Conservation (phyloP, 305 asterid species). For the Fraxinus dipetala region DNA sequence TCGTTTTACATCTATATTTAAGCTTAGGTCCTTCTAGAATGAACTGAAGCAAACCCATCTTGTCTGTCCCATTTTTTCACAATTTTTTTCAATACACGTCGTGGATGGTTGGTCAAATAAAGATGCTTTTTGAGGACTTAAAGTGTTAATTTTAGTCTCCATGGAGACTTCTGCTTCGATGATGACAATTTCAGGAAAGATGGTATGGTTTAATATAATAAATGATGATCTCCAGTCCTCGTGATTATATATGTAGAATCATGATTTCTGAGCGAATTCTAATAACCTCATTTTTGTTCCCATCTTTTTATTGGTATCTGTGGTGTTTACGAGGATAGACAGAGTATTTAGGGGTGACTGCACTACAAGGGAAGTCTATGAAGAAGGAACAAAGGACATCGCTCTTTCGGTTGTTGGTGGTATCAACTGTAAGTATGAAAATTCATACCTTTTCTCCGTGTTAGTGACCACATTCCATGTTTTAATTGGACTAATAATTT, state of each 20-base stretch:
- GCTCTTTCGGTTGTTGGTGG: constrained; percentile 88
- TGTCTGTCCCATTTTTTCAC: background rate
- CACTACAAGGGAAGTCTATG: constrained; percentile 73
- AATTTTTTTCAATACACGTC: background rate
- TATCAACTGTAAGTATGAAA: constrained; percentile 65
- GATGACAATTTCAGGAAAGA: background rate
- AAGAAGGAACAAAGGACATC: constrained; percentile 69
- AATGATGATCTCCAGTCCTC: background rate
- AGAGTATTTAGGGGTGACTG: constrained; percentile 84
- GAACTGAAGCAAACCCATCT: background rate
- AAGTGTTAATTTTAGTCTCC: background rate
- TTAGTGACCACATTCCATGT: constrained; percentile 1
- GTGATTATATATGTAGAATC: background rate
- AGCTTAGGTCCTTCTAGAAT: background rate
- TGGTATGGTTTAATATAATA: background rate
- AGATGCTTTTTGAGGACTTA: background rate
- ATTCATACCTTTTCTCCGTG: constrained; percentile 16
- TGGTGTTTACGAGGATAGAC: constrained; percentile 42
- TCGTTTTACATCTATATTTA: constrained; percentile 8
- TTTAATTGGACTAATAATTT: constrained; percentile 9
- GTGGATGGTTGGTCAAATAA: background rate
- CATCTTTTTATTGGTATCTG: constrained; percentile 3
- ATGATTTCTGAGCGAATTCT: background rate
- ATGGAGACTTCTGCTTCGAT: background rate
- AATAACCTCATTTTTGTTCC: background rate